Percentiles rank a stretch among this genome's conserved stretches.
These are phyloP conservation scores for Suhomyces canberraensis DNA, from an alignment of 805 yeast genomes.

Conservation along the genomic window DNA sequence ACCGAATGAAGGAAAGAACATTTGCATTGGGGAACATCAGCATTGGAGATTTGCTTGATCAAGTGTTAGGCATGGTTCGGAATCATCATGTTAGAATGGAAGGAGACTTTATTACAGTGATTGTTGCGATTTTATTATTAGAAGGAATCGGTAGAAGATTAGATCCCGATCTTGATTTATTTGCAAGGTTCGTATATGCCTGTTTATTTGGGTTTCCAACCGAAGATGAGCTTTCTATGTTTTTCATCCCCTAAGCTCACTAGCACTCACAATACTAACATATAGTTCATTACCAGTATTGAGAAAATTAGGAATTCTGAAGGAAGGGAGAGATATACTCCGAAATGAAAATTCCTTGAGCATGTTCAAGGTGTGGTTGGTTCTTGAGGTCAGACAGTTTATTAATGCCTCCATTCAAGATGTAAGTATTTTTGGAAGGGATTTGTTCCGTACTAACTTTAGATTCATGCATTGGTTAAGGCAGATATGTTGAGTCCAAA, in stretches of 20 bases:
- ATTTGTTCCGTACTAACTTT: conserved; percentile 14
- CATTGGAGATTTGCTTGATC: conserved; percentile 85
- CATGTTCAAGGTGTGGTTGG: conserved; percentile 89
- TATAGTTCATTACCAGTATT: conserved; percentile 76
- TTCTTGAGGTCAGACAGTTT: conserved; percentile 83
- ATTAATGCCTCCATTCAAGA: conserved; percentile 81
- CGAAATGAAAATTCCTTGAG: conserved; percentile 59
- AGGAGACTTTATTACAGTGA: conserved; percentile 91
- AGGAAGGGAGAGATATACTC: conserved; percentile 60
- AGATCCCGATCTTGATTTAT: conserved; percentile 88
- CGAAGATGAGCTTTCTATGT: conserved; percentile 20
- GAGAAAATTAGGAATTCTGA: conserved; percentile 70
- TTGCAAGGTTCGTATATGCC: conserved; percentile 86
- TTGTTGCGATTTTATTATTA: conserved; percentile 84
- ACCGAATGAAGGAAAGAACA: conserved; percentile 77
- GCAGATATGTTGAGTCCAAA: conserved; percentile 47
- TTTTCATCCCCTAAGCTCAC: conserved; percentile 5
- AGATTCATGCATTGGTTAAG: conserved; percentile 43
- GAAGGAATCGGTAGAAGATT: conserved; percentile 96
- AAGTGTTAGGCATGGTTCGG: conserved; percentile 87
- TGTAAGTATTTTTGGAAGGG: conserved; percentile 40
- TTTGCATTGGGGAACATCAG: conserved; percentile 90
- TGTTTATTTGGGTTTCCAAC: conserved; percentile 40
- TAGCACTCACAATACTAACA: conserved; percentile 13
- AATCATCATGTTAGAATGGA: conserved; percentile 96